Conservation (phyloP, 768 basidiomycete species). For the Auricularia sp. region DNA sequence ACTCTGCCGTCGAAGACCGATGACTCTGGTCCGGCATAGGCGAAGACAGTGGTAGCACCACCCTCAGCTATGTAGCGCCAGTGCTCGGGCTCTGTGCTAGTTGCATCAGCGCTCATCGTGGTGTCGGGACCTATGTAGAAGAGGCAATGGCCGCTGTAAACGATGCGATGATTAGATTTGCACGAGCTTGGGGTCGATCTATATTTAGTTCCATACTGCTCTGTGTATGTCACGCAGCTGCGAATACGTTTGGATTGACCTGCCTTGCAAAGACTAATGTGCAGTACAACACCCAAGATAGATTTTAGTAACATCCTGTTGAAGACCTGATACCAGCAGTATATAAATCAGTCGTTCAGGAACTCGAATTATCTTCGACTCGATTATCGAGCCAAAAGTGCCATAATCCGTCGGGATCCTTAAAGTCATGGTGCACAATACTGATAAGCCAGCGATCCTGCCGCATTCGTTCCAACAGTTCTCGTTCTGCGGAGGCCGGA, state of each 20-base stretch:
- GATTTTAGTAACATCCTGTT: conserved; percentile 3
- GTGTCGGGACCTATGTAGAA: not conserved
- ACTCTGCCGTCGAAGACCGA: conserved; percentile 51
- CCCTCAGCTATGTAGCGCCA: conserved; percentile 91
- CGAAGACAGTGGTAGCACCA: conserved; percentile 83
- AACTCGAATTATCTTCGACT: not conserved
- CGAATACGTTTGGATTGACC: no score
- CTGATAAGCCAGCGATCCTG: conserved; percentile 82
- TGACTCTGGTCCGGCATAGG: conserved; percentile 52
- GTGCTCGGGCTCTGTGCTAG: conserved; percentile 29
- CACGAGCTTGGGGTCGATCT: no score
- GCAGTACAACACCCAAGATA: conserved; percentile 43
- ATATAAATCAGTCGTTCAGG: not conserved
- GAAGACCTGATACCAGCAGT: not conserved
- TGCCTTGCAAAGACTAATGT: conserved; percentile 26
- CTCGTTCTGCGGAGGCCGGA: conserved; percentile 59
- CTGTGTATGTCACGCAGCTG: no score
- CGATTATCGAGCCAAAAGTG: conserved; percentile 52
- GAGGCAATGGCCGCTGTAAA: no score
- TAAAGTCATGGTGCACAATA: conserved; percentile 90
- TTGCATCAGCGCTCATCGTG: conserved; percentile 12
- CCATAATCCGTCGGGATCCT: conserved; percentile 70
- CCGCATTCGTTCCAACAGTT: conserved; percentile 59
- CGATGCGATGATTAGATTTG: no score
- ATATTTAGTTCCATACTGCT: no score